Evolutionary conservation across 108 stramenopile genomes (phyloP).

Genomic region (Skeletonema potamos): DNA sequence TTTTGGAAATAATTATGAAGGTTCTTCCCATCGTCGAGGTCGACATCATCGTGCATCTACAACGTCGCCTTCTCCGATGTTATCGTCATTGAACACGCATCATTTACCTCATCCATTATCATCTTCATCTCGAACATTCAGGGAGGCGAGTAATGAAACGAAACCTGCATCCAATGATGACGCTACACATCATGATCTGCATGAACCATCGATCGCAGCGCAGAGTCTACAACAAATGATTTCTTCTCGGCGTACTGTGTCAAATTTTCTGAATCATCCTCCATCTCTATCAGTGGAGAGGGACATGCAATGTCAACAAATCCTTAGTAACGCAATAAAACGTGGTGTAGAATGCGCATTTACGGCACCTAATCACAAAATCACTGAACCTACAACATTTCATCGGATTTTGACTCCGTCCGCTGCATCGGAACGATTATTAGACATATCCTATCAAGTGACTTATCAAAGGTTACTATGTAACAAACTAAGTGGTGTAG

Average conservation of each 20-base stretch:
- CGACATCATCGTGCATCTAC: neutral
- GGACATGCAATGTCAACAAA: neutral
- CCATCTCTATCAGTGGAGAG: constrained; percentile 3
- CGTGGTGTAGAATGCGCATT: constrained; percentile 63
- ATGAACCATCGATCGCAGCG: constrained; percentile 2
- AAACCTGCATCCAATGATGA: constrained; percentile 2
- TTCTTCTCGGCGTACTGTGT: constrained; percentile 36
- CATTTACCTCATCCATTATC: neutral
- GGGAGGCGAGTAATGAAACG: neutral
- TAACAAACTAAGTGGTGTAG: constrained; percentile 32
- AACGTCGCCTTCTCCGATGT: constrained; percentile 5
- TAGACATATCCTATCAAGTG: constrained; percentile 68
- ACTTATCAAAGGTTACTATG: constrained; percentile 29
- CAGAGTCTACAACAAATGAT: constrained; percentile 31
- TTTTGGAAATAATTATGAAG: constrained; percentile 14
- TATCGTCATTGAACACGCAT: neutral
- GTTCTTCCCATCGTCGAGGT: neutral
- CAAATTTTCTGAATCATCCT: constrained; percentile 13
- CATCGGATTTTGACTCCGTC: constrained; percentile 57
- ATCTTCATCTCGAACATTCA: neutral
- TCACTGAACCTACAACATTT: constrained; percentile 71
- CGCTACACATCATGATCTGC: neutral
- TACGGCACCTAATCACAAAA: constrained; percentile 68
- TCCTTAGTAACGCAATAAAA: constrained; percentile 50
- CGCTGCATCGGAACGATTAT: constrained; percentile 34